Percentiles rank a stretch among this genome's conserved stretches.
Conservation (phyloP, 2,329 filamentous ascomycete species). For the Colletotrichum chlorophyti region DNA sequence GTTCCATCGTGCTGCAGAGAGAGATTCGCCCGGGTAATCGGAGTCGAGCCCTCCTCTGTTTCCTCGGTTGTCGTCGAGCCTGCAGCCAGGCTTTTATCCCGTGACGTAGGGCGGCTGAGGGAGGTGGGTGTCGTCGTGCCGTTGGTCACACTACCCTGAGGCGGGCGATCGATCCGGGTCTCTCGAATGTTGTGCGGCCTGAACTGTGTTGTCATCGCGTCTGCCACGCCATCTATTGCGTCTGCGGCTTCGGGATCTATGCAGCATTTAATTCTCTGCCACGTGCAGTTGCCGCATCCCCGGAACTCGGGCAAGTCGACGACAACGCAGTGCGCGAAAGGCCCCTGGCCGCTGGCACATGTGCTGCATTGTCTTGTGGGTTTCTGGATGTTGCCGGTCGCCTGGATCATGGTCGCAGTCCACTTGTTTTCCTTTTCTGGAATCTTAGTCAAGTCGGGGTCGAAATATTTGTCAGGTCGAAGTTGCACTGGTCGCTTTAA, state of each 20-base stretch:
- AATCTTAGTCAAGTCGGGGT: constrained; percentile 1
- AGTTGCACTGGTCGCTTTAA: constrained; percentile 18
- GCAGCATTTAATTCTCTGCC: constrained; percentile 48
- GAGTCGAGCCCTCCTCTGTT: constrained; percentile 9
- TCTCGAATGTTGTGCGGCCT: neutral
- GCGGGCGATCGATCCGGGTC: neutral
- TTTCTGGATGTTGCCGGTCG: constrained; percentile 46
- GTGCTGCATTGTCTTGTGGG: constrained; percentile 47
- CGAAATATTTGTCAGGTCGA: neutral
- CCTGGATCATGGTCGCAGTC: constrained; percentile 58
- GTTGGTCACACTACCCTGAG: neutral
- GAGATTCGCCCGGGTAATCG: constrained; percentile 51
- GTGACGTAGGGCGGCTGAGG: constrained; percentile 13
- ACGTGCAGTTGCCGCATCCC: constrained; percentile 59
- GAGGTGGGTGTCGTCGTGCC: constrained; percentile 3
- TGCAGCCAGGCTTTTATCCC: constrained; percentile 11
- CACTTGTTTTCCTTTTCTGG: constrained; percentile 40
- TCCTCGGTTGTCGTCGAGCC: constrained; percentile 20
- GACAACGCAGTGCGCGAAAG: constrained; percentile 53
- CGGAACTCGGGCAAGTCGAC: constrained; percentile 49
- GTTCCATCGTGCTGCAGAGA: constrained; percentile 55
- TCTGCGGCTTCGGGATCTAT: too few species aligned
- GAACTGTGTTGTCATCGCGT: neutral
- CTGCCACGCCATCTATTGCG: neutral
- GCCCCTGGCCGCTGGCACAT: constrained; percentile 50